Evolutionary conservation across 73 alveolate genomes (phyloP).

Genomic region (Paramecium sonneborni): DNA sequence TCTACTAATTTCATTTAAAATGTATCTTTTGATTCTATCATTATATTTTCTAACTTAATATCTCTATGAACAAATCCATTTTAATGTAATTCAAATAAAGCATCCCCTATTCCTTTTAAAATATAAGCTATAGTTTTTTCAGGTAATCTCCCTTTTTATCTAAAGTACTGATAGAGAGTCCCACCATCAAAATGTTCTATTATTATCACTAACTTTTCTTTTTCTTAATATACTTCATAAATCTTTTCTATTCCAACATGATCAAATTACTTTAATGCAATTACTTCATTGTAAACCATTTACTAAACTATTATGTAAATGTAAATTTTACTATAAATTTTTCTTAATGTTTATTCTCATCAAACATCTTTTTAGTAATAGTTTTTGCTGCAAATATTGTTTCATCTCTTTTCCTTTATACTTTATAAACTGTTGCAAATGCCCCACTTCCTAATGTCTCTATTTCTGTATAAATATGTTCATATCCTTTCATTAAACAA

Average conservation of each 20-base stretch:
- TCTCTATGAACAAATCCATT: constrained; percentile 65
- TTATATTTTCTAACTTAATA: constrained; percentile 66
- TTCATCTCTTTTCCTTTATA: constrained; percentile 27
- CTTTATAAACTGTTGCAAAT: constrained; percentile 35
- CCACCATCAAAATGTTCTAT: constrained; percentile 76
- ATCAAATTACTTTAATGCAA: constrained; percentile 79
- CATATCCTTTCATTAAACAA: constrained; percentile 42
- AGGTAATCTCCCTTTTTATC: neutral
- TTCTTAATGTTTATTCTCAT: constrained; percentile 14
- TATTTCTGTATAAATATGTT: neutral
- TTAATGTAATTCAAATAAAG: constrained; percentile 17
- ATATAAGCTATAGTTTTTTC: neutral
- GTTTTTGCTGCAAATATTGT: constrained; percentile 30
- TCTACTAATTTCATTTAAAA: constrained; percentile 52
- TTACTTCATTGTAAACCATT: constrained; percentile 77
- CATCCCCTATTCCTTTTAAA: neutral
- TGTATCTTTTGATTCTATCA: constrained; percentile 34
- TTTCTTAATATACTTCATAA: constrained; percentile 91
- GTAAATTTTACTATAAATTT: constrained; percentile 28
- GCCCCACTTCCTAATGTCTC: constrained; percentile 46
- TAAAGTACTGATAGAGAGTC: neutral
- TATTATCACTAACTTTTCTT: constrained; percentile 83
- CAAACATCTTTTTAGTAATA: neutral
- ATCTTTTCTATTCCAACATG: constrained; percentile 90
- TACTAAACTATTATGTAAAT: constrained; percentile 13